phyloP scores from a whole-genome alignment of 2,329 filamentous ascomycete genomes.

The Ascochyta rabiei region DNA sequence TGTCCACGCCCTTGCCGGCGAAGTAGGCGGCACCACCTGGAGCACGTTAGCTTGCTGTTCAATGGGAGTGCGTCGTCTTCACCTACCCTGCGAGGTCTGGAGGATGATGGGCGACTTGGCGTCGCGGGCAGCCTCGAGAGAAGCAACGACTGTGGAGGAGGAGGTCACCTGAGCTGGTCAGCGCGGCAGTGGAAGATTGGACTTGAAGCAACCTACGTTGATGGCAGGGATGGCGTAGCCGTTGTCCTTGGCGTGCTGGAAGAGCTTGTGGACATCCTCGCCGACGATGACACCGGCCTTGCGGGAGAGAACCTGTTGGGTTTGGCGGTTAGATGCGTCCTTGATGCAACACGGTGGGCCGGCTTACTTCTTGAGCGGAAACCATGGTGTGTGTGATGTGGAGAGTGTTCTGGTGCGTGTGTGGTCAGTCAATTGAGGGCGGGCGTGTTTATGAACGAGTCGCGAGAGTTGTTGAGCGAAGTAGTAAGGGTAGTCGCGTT shows the following conservation, averaged over 20 bases:
- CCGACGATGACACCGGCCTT: constrained; percentile 60
- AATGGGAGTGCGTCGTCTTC: no score
- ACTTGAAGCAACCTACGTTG: constrained; percentile 27
- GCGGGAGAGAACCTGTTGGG: constrained; percentile 15
- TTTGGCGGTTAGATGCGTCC: constrained; percentile 16
- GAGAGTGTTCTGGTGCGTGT: constrained; percentile 10
- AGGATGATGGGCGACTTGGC: constrained; percentile 76
- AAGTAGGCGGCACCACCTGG: constrained; percentile 65
- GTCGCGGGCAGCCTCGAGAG: constrained; percentile 92
- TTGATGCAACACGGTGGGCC: neutral
- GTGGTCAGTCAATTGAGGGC: constrained; percentile 15
- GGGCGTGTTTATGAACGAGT: constrained; percentile 10
- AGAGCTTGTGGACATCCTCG: constrained; percentile 71
- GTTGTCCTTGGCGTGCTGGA: constrained; percentile 88
- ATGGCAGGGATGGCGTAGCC: constrained; percentile 49
- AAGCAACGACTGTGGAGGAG: constrained; percentile 76
- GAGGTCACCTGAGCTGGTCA: constrained; percentile 74
- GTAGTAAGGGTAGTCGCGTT: constrained; percentile 23
- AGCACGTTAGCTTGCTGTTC: neutral
- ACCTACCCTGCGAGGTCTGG: constrained; percentile 18
- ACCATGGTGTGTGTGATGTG: constrained; percentile 28
- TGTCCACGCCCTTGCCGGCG: constrained; percentile 61
- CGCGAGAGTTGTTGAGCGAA: constrained; percentile 16
- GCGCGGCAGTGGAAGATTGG: neutral
- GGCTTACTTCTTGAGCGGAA: constrained; percentile 50